phyloP scores from a whole-genome alignment of 768 basidiomycete species.

The Harrya chromipes region DNA sequence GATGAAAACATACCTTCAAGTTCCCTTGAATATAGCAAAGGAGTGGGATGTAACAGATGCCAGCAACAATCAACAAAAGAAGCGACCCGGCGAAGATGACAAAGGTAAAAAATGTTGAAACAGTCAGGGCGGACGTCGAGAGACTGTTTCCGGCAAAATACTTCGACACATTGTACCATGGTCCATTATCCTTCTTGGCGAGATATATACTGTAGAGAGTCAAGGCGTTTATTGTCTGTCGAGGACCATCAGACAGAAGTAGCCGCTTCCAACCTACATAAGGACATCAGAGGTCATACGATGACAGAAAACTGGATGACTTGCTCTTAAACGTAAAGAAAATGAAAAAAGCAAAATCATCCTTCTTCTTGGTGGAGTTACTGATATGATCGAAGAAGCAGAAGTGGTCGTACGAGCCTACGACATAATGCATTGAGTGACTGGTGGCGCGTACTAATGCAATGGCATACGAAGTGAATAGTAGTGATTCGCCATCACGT shows the following conservation, averaged over 20 bases:
- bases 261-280: constrained; percentile 79
- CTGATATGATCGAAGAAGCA: constrained; percentile 98
- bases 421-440: neutral
- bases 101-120: constrained; percentile 89
- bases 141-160: constrained; percentile 77
- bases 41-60: constrained; percentile 88
- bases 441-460: neutral
- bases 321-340: constrained; percentile 99
- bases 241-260: constrained; percentile 89
- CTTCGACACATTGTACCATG: constrained; percentile 68
- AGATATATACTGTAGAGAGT: constrained; percentile 92
- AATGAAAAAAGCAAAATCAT: constrained; percentile 98
- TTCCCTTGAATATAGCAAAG: constrained; percentile 96
- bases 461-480: constrained; percentile 83
- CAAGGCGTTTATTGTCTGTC: constrained; percentile 96
- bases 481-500: constrained; percentile 95
- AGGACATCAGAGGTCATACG: neutral
- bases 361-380: constrained; percentile 92
- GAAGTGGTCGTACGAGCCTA: constrained; percentile 95
- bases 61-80: constrained; percentile 78
- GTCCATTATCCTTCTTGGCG: constrained; percentile 45
- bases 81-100: constrained; percentile 83
- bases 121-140: constrained; percentile 79
- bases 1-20: constrained; percentile 62
- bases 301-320: constrained; percentile 23